Conservation (phyloP, 495 filamentous ascomycete genomes). For the Glonium stellatum region DNA sequence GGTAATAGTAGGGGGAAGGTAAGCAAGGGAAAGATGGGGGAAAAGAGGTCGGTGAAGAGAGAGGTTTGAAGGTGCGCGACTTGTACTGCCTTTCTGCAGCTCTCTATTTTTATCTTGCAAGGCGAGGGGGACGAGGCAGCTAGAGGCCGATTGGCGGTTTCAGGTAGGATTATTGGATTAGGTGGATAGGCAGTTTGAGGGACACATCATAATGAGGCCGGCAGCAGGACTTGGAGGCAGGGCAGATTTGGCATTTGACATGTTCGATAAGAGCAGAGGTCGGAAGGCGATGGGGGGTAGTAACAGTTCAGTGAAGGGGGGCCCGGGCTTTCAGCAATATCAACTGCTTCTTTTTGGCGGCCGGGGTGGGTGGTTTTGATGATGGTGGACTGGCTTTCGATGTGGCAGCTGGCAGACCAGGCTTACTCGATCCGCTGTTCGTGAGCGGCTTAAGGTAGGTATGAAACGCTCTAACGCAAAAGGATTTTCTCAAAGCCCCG, state of each 20-base stretch:
- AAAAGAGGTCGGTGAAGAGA: neutral
- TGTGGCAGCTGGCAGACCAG: neutral
- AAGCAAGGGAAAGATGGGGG: neutral
- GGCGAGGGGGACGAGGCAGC: neutral
- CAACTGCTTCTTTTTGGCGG: neutral
- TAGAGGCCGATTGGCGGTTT: slow-evolving; percentile 7
- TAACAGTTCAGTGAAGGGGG: neutral
- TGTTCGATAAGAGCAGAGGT: too few relatives aligned
- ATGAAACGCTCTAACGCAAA: slow-evolving; percentile 6
- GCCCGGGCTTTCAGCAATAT: neutral
- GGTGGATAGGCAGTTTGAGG: neutral
- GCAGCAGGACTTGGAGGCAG: too few relatives aligned
- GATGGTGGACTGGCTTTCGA: neutral
- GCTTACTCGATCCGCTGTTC: neutral
- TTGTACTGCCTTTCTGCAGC: neutral
- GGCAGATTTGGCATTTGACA: too few relatives aligned
- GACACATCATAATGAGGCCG: too few relatives aligned
- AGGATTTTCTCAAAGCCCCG: slow-evolving; percentile 5
- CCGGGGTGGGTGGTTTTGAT: neutral
- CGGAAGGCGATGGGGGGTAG: too few relatives aligned
- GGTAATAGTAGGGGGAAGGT: too few relatives aligned
- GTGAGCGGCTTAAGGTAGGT: neutral
- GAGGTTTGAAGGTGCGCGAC: neutral
- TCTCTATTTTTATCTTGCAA: neutral
- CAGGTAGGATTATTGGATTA: slow-evolving; percentile 1